Evolutionary conservation across 2,329 filamentous ascomycete species (phyloP), one percentile per base, ranked within the genome.

Genomic region (Aspergillus sergii): DNA sequence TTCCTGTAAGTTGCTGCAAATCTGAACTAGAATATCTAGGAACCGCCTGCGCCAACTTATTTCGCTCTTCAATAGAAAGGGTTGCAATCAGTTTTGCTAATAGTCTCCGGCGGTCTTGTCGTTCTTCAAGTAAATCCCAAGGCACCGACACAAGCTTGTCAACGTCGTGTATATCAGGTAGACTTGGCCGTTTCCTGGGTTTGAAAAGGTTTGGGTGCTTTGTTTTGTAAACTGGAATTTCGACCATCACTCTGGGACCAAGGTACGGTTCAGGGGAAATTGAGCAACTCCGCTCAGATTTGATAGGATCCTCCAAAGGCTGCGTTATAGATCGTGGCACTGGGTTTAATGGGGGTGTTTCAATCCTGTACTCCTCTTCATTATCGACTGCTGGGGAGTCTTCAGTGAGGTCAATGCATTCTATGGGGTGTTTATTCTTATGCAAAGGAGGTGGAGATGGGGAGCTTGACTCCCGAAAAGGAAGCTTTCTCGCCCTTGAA

Each of bases 281-380:
- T 0, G 69, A 70, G 12, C n/a, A n/a, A 32, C 28, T 57, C 54
- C 57, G 61, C 56, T 60, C 60, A 11, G 59, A 36, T 28, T 62
- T 56, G 16, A 57, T 14, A 36, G 41, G 45, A 54, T 61, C 59
- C 28, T 63, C 62, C 30, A 26, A 51, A 32, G 61, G 48, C 19
- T 50, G 61, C 41, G 63, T 64, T 51, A 48, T 65, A 16, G 54
- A 60, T 16, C 46, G 19, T 39, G 57, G 57, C 12, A 69, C 61
- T 3, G 75, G 71, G 65, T 79, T 77, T 9, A 79, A 60, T 32
- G 76, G 74, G 8, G 78, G 78, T 0, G 78, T 80, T 28, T 71
- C 68, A 8, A 79, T 73, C 26, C 65, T 68, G 7, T 75, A 69
- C 14, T 71, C 70, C 30, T 71, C 70, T 23, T 70, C 45, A 23